Percentiles rank a stretch among this genome's conserved stretches.
These are phyloP conservation scores for Solanum corneliomulleri DNA, from an alignment of 257 asterid species.

Conservation along the genomic window DNA sequence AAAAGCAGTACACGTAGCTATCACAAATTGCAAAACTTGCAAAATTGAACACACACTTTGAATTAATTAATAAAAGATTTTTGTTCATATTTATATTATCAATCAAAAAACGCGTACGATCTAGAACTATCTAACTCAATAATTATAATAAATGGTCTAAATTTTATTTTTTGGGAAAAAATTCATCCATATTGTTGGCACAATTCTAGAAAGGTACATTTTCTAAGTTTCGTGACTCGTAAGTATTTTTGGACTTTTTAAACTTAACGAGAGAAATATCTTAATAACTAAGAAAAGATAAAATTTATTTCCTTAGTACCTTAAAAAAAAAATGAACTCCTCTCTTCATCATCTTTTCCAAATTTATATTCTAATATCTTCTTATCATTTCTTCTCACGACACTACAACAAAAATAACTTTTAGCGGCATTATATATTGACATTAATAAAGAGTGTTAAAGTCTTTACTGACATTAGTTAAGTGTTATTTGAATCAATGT, in stretches of 20 bases:
- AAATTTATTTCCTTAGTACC: neutral
- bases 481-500: too few relatives aligned
- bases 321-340: neutral
- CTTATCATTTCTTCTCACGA: neutral
- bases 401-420: accelerated
- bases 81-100: neutral
- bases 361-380: too few relatives aligned
- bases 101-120: neutral
- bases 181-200: neutral
- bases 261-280: too few relatives aligned
- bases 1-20: neutral
- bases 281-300: too few relatives aligned
- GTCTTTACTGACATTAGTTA: accelerated
- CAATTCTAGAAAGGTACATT: neutral
- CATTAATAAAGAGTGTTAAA: accelerated
- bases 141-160: neutral
- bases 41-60: neutral
- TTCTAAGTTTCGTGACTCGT: neutral
- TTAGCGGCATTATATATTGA: too few relatives aligned
- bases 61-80: too few relatives aligned
- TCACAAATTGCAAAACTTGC: neutral
- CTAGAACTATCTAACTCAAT: neutral
- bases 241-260: too few relatives aligned
- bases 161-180: too few relatives aligned
- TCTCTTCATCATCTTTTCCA: neutral